Base-by-base conservation (phyloP, 2,329 filamentous ascomycete species). In the Colletotrichum tropicicola region DNA sequence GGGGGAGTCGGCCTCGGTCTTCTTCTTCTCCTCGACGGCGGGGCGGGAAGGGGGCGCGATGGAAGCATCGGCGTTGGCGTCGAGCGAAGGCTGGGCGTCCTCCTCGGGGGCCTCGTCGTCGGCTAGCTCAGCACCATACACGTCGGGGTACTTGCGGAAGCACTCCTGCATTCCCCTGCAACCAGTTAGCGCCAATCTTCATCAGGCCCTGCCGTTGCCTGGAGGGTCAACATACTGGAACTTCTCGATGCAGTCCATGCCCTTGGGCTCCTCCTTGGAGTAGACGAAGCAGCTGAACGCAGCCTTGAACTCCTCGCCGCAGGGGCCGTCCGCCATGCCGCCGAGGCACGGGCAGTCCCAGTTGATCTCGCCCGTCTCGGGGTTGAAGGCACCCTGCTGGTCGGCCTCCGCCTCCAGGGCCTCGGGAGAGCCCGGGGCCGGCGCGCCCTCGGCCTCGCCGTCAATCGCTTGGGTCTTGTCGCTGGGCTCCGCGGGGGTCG, bases 281-380 rank as follows among this genome's bases (percentile, higher is more conserved):
- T 91, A 96, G n/a, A 99, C 94, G 74, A 99, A 99, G 82, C 96
- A 99, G 87, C 94, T 97, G 74, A 99, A 99, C 0, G 96, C 96
- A 23, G 90, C 90, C 83, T 91, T 94, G 87, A 99, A 99, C 74
- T 98, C 90, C 76, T 97, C 93, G 49, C 96, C 96, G 76, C 96
- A 99, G 57, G 96, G 96, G 0, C 96, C 96, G 75, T 97, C 82
- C 7, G 96, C 96, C 96, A 99, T 99, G 56, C 96, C 96, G 51
- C 96, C 96, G 32, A 99, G 83, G 78, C 96, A 99, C 15, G 96
- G 96, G 79, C 96, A 99, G 77, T 98, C 96, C 96, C 96, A 99
- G 85, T 99, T 99, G 81, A 99, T 99, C 86, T 99, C 96, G 71
- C 96, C 96, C 9, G 96, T 99, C 83, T 98, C 96, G 3, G 94